Evolutionary conservation across 768 basidiomycete species (phyloP).

Genomic region (Tricholoma matsutake): DNA sequence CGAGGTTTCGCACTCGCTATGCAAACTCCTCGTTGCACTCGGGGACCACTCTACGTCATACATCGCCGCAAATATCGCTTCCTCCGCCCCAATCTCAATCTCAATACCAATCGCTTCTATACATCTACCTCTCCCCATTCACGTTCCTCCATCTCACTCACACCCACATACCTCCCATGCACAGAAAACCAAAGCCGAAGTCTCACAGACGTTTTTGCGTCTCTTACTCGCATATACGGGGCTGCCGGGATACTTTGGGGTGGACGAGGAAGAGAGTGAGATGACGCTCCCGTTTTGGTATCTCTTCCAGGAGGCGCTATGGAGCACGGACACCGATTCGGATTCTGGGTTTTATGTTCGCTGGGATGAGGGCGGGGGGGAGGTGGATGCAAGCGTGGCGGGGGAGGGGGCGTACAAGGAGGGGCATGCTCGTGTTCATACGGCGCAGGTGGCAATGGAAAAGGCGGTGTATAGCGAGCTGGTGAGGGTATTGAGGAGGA

Average conservation of each 20-base stretch:
- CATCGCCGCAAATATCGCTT: conserved; percentile 66
- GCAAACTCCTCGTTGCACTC: conserved; percentile 76
- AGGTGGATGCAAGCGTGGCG: conserved; percentile 14
- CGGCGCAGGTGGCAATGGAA: conserved; percentile 49
- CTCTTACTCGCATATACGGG: conserved; percentile 73
- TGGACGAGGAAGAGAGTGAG: conserved; percentile 87
- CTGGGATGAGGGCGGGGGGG: conserved; percentile 31
- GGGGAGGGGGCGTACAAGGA: conserved; percentile 11
- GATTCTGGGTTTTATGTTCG: background rate
- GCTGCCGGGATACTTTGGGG: conserved; percentile 68
- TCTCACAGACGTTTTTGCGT: conserved; percentile 69
- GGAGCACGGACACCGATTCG: conserved; percentile 35
- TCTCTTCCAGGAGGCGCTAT: conserved; percentile 82
- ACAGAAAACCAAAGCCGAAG: conserved; percentile 39
- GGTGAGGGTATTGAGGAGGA: conserved; percentile 64
- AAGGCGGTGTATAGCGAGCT: conserved; percentile 80
- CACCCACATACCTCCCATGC: conserved; percentile 1
- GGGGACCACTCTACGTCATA: conserved; percentile 86
- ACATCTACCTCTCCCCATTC: background rate
- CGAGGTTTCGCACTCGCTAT: conserved; percentile 65
- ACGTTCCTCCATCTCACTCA: background rate
- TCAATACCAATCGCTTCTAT: conserved; percentile 20
- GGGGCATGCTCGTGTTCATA: conserved; percentile 16
- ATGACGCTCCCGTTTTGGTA: conserved; percentile 90
- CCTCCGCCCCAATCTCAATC: conserved; percentile 31